These are phyloP conservation scores for Typha latifolia DNA, from an alignment of 176 grass and related monocot genomes.

Conservation along the genomic window DNA sequence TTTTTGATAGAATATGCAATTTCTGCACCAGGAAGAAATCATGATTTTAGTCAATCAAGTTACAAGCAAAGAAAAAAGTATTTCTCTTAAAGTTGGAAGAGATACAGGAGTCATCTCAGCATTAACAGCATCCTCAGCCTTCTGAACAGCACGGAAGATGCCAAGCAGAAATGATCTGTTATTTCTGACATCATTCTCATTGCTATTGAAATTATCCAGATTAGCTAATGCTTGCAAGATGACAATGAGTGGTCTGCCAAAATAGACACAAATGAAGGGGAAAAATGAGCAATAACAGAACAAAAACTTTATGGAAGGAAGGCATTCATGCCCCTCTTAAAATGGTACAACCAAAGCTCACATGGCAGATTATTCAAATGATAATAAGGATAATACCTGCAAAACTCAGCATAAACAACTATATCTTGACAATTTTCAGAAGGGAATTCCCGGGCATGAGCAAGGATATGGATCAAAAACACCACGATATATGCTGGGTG, in stretches of 20 bases:
- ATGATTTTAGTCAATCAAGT: slow-evolving; percentile 19
- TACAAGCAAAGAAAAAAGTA: slow-evolving; percentile 20
- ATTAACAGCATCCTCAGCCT: slow-evolving; percentile 62
- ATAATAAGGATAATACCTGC: slow-evolving; percentile 29
- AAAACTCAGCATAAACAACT: slow-evolving; percentile 47
- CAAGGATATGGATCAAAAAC: slow-evolving; percentile 73
- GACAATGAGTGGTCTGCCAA: slow-evolving; percentile 75
- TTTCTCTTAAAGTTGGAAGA: slow-evolving; percentile 8
- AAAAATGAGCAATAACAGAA: slow-evolving; percentile 9
- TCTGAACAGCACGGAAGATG: slow-evolving; percentile 78
- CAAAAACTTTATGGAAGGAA: background rate
- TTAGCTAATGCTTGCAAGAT: slow-evolving; percentile 55
- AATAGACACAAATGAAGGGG: slow-evolving; percentile 19
- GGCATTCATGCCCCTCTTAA: background rate
- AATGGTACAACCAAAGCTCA: background rate
- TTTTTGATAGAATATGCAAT: slow-evolving; percentile 85
- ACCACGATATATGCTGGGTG: slow-evolving; percentile 78
- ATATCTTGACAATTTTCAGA: slow-evolving; percentile 36
- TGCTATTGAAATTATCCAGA: slow-evolving; percentile 30
- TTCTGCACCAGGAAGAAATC: slow-evolving; percentile 42
- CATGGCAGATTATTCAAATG: background rate
- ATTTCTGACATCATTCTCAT: slow-evolving; percentile 28
- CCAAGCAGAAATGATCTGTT: slow-evolving; percentile 51
- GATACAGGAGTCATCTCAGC: slow-evolving; percentile 46
- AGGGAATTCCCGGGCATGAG: slow-evolving; percentile 48